phyloP scores from a whole-genome alignment of 495 filamentous ascomycete species.

The Wilcoxina mikolae region DNA sequence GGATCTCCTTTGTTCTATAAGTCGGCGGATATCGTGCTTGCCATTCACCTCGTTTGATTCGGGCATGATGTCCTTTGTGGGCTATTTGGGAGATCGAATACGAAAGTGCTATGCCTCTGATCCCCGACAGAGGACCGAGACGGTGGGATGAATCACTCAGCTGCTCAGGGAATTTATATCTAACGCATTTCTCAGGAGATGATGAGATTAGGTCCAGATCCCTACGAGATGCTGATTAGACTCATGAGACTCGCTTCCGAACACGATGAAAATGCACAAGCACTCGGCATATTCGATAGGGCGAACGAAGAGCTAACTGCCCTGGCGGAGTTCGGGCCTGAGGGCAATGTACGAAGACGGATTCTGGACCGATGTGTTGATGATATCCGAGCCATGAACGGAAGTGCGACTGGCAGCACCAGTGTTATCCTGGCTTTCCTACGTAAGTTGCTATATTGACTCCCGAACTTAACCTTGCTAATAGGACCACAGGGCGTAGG shows the following conservation, averaged over 20 bases:
- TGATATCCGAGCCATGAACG: slow-evolving; percentile 43
- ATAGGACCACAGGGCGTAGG: slow-evolving; percentile 19
- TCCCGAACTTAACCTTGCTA: background rate
- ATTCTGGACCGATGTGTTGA: slow-evolving; percentile 45
- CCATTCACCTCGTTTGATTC: slow-evolving; percentile 40
- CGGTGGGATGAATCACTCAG: background rate
- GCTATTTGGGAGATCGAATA: slow-evolving; percentile 16
- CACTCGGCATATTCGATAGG: slow-evolving; percentile 38
- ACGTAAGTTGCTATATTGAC: slow-evolving; percentile 31
- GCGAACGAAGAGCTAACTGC: slow-evolving; percentile 31
- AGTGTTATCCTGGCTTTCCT: slow-evolving; percentile 51
- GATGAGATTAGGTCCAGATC: slow-evolving; percentile 4
- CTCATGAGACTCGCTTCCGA: slow-evolving; percentile 27
- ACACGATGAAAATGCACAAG: slow-evolving; percentile 30
- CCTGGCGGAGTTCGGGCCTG: slow-evolving; percentile 34
- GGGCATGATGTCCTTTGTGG: slow-evolving; percentile 23
- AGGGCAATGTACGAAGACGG: slow-evolving; percentile 35
- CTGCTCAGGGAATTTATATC: background rate
- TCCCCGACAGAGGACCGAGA: slow-evolving; percentile 11
- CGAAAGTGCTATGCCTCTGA: slow-evolving; percentile 15
- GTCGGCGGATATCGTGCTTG: slow-evolving; percentile 53
- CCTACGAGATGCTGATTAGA: slow-evolving; percentile 24
- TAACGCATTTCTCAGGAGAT: background rate
- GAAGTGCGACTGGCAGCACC: slow-evolving; percentile 52
- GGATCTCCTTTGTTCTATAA: slow-evolving; percentile 50